A percentile compares a stretch with the other conserved stretches of the same genome.
Conservation (phyloP, 768 basidiomycete genomes). For the Leccinum uliginosum region DNA sequence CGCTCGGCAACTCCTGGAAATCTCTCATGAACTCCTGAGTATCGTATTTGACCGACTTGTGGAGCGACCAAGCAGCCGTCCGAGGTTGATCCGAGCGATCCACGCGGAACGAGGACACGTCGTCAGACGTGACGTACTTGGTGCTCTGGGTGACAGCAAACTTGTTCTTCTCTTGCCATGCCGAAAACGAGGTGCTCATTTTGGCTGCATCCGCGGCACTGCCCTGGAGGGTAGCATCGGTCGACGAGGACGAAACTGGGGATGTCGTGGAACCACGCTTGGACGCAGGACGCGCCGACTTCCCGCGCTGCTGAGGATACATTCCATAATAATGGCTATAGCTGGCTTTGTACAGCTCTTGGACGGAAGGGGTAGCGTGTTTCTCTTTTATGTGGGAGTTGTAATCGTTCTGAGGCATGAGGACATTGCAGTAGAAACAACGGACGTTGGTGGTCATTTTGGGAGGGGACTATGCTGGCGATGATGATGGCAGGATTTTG, state of each 20-base stretch:
- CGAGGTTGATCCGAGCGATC: slow-evolving; percentile 24
- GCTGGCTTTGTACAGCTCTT: slow-evolving; percentile 9
- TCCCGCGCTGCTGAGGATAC: neutral
- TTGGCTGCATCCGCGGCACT: neutral
- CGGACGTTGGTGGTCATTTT: slow-evolving; percentile 7
- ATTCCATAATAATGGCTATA: neutral
- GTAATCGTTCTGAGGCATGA: slow-evolving; percentile 3
- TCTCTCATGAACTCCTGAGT: slow-evolving; percentile 17
- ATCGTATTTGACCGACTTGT: slow-evolving; percentile 20
- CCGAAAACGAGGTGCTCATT: slow-evolving; percentile 17
- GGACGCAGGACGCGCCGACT: neutral
- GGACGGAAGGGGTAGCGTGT: slow-evolving; percentile 7
- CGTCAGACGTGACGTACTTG: slow-evolving; percentile 19
- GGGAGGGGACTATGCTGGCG: neutral
- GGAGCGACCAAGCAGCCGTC: slow-evolving; percentile 15
- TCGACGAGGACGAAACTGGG: neutral
- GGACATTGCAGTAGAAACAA: slow-evolving; percentile 13
- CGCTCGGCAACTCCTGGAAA: slow-evolving; percentile 8
- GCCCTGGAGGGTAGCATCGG: neutral
- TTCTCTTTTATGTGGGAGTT: slow-evolving; percentile 10
- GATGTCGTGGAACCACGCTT: neutral
- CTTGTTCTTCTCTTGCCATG: slow-evolving; percentile 16
- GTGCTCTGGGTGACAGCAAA: slow-evolving; percentile 5
- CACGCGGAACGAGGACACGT: slow-evolving; percentile 21
- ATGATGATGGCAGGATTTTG: neutral